Conservation (phyloP, 495 filamentous ascomycete species). For the Tuber microsphaerosporum region DNA sequence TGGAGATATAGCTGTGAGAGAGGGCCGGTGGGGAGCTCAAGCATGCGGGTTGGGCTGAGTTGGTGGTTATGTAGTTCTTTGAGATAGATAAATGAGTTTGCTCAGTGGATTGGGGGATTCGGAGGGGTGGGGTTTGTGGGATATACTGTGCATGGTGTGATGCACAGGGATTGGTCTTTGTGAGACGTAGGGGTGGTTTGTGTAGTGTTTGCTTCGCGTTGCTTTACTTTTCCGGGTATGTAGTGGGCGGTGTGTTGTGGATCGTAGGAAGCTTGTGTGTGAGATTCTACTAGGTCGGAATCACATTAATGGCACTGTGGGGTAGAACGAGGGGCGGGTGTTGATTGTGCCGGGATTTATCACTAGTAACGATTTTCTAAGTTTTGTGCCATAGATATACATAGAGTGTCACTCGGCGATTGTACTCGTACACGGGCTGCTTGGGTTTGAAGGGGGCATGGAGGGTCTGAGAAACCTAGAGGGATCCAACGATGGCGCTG, state of each 20-base stretch:
- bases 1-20: not conserved
- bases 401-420: not conserved
- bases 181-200: not conserved
- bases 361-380: not conserved
- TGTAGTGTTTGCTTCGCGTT: not conserved
- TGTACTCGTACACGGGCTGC: not conserved
- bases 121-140: not conserved
- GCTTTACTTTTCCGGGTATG: not conserved
- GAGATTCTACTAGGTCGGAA: not conserved
- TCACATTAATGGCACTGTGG: not conserved
- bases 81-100: not conserved
- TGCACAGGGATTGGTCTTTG: not conserved
- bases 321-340: not conserved
- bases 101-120: not conserved
- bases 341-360: not conserved
- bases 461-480: not conserved
- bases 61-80: not conserved
- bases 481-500: not conserved
- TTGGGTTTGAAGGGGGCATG: not conserved
- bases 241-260: not conserved
- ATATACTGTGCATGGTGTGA: not conserved
- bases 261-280: not conserved
- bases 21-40: not conserved
- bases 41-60: not conserved
- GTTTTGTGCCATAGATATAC: not conserved